These are phyloP conservation scores for Hirschfeldia incana DNA, from an alignment of 345 rosid genomes.

Conservation along the genomic window DNA sequence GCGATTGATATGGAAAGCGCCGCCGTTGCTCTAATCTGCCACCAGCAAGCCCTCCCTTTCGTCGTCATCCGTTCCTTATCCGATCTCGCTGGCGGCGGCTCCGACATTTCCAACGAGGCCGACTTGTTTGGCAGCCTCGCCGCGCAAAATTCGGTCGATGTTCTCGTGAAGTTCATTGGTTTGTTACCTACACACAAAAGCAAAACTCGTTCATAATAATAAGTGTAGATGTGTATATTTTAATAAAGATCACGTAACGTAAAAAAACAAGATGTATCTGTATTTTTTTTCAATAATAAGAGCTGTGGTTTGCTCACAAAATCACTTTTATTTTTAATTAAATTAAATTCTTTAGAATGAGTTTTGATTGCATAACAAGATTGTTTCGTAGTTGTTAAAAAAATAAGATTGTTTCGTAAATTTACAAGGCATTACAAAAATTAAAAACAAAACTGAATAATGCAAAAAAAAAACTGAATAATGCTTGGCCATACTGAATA, in stretches of 20 bases:
- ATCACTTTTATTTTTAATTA: no score
- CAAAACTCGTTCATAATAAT: background rate
- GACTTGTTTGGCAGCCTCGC: conserved; percentile 50
- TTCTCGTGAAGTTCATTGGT: conserved; percentile 47
- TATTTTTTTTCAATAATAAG: background rate
- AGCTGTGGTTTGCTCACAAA: background rate
- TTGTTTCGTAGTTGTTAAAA: no score
- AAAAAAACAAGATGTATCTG: background rate
- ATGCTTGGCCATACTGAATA: no score
- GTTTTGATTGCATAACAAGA: no score
- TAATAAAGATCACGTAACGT: background rate
- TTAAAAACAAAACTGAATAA: no score
- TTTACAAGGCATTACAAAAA: no score
- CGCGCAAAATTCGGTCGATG: conserved; percentile 56
- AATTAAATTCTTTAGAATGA: no score
- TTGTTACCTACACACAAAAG: conserved; percentile 29
- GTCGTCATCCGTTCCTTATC: conserved; percentile 61
- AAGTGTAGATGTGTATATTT: background rate
- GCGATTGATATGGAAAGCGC: conserved; percentile 84
- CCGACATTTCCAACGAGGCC: conserved; percentile 63
- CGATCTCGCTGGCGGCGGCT: conserved; percentile 77
- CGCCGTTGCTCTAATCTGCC: conserved; percentile 58
- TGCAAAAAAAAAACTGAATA: no score
- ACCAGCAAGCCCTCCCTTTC: conserved; percentile 58
- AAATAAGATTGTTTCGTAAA: no score